Percentiles rank a stretch among this genome's conserved stretches.
Evolutionary conservation across 1,284 basidiomycete species (phyloP).

Genomic region (Laetiporus sulphureus): DNA sequence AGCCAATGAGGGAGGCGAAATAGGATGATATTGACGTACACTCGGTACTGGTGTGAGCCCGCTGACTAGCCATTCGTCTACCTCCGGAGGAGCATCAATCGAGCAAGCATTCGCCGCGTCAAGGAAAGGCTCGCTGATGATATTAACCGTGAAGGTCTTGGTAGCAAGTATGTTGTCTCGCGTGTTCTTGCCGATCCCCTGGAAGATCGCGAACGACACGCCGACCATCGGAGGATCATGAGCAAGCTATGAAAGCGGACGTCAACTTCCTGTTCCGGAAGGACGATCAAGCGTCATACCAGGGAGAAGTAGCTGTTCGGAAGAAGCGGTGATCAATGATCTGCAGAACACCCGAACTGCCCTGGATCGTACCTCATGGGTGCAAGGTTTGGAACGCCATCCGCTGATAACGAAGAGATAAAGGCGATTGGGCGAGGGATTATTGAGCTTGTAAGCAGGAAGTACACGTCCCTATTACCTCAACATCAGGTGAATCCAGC

Average conservation of each 20-base stretch:
- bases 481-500: neutral
- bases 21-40: conserved; percentile 40
- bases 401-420: conserved; percentile 54
- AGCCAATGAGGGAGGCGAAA: neutral
- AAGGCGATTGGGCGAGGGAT: conserved; percentile 70
- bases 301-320: conserved; percentile 48
- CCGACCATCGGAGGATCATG: conserved; percentile 10
- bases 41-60: conserved; percentile 57
- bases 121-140: conserved; percentile 66
- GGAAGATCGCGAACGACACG: conserved; percentile 8
- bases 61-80: conserved; percentile 66
- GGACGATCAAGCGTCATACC: conserved; percentile 24
- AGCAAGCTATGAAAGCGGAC: too few relatives aligned
- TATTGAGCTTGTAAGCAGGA: conserved; percentile 59
- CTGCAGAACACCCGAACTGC: neutral
- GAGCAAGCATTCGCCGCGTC: conserved; percentile 66
- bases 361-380: conserved; percentile 27
- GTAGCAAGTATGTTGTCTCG: conserved; percentile 57
- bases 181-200: conserved; percentile 45
- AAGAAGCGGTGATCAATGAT: neutral
- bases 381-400: conserved; percentile 57
- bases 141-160: conserved; percentile 66
- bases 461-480: conserved; percentile 38
- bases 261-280: too few relatives aligned
- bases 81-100: conserved; percentile 55